Evolutionary conservation across 2,329 filamentous ascomycete species (phyloP).

Genomic region (Phyllosticta citribraziliensis): DNA sequence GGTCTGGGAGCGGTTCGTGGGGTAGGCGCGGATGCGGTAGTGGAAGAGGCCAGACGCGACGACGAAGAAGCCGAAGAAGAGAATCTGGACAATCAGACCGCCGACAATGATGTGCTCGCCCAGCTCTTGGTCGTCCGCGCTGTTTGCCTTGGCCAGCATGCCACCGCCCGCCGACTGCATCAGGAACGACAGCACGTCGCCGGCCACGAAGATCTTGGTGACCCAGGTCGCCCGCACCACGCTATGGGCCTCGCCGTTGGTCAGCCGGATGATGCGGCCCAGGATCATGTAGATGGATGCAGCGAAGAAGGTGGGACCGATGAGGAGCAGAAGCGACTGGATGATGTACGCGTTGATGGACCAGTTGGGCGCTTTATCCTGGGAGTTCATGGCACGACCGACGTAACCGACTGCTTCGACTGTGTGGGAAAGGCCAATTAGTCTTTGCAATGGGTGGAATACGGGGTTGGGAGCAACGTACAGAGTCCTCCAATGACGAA

Average conservation of each 20-base stretch:
- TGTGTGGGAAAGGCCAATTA: conserved; percentile 15
- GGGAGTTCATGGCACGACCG: conserved; percentile 31
- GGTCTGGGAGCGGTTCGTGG: conserved; percentile 11
- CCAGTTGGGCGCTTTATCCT: conserved; percentile 21
- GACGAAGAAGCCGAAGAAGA: conserved; percentile 43
- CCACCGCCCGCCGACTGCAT: conserved; percentile 22
- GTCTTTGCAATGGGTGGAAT: background rate
- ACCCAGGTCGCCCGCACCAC: conserved; percentile 27
- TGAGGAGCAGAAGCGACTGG: conserved; percentile 34
- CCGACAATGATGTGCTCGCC: conserved; percentile 37
- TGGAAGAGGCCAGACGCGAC: conserved; percentile 23
- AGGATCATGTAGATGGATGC: conserved; percentile 37
- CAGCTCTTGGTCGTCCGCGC: conserved; percentile 1
- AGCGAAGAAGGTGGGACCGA: conserved; percentile 39
- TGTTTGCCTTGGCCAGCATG: conserved; percentile 1
- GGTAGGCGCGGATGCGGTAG: conserved; percentile 14
- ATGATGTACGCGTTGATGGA: conserved; percentile 34
- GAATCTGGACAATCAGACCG: conserved; percentile 41
- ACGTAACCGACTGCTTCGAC: conserved; percentile 44
- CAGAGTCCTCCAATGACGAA: conserved; percentile 42
- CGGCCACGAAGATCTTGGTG: conserved; percentile 34
- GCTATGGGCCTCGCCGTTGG: conserved; percentile 25
- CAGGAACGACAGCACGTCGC: conserved; percentile 33
- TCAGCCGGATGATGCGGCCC: conserved; percentile 29
- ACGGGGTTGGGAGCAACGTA: conserved; percentile 14